Evolutionary conservation across 352 stramenopile genomes (phyloP).

Genomic region (Phytopythium mirpurense): DNA sequence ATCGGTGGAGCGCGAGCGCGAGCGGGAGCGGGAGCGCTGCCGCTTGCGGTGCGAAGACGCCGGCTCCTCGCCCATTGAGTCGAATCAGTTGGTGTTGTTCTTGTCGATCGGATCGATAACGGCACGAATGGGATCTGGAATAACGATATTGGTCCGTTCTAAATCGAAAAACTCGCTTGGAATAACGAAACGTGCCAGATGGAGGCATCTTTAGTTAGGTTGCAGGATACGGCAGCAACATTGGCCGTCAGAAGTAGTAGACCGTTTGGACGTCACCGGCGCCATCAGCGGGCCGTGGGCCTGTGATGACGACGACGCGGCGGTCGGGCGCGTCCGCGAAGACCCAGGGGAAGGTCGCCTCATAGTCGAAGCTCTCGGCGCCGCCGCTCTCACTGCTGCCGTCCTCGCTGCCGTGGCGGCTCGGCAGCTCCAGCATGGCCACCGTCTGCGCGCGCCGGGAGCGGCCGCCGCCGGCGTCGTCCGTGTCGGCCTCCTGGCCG

Average conservation of each 20-base stretch:
- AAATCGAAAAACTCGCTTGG: too few species aligned
- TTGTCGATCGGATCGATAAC: too few species aligned
- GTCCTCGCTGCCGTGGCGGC: neutral
- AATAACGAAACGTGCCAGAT: too few species aligned
- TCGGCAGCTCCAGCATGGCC: neutral
- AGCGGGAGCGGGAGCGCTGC: conserved; percentile 42
- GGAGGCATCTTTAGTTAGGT: too few species aligned
- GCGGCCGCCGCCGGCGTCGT: neutral
- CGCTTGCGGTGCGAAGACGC: conserved; percentile 5
- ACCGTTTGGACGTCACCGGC: neutral
- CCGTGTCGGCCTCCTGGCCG: neutral
- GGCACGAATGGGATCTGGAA: too few species aligned
- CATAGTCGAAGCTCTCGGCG: conserved; percentile 4
- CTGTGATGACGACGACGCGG: conserved; percentile 2
- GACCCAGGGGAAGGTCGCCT: conserved; percentile 2
- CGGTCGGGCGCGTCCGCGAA: conserved; percentile 2
- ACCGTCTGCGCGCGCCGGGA: too few species aligned
- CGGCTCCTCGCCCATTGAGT: neutral
- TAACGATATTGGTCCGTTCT: too few species aligned
- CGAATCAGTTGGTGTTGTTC: too few species aligned
- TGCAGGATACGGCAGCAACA: too few species aligned
- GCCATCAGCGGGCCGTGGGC: neutral
- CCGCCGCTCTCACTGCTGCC: neutral
- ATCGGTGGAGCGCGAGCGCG: conserved; percentile 29
- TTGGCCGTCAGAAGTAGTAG: conserved; percentile 6